A percentile compares a stretch with the other conserved stretches of the same genome.
Conservation (phyloP, 2,329 filamentous ascomycete species). For the Cordyceps farinosa region DNA sequence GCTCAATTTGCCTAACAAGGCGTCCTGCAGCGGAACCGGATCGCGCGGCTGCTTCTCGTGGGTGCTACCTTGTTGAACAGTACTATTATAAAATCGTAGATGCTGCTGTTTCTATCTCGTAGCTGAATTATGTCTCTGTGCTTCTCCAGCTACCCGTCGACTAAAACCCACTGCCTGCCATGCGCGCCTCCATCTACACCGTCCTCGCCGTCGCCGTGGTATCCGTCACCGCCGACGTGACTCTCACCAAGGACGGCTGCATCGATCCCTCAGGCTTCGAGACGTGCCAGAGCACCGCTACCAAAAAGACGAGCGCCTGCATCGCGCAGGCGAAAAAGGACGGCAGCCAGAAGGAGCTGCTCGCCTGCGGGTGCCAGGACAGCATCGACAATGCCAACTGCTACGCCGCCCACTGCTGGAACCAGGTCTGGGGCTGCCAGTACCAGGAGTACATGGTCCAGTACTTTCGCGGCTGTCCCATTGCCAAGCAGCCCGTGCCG, state of each 20-base stretch:
- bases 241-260: constrained; percentile 29
- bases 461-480: constrained; percentile 32
- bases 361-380: constrained; percentile 25
- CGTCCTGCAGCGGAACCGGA: neutral
- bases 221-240: constrained; percentile 26
- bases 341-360: constrained; percentile 18
- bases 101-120: neutral
- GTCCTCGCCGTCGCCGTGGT: constrained; percentile 23
- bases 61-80: constrained; percentile 12
- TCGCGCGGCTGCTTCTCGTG: neutral
- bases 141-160: no score
- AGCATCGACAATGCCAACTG: constrained; percentile 31
- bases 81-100: constrained; percentile 2
- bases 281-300: constrained; percentile 20
- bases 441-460: constrained; percentile 36
- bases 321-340: constrained; percentile 21
- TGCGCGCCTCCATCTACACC: neutral
- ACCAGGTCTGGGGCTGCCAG: constrained; percentile 37
- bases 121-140: neutral
- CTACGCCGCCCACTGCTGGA: constrained; percentile 37
- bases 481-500: constrained; percentile 31
- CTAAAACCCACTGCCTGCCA: neutral
- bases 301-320: constrained; percentile 17
- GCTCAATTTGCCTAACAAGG: neutral
- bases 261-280: constrained; percentile 24